Conservation (phyloP, 495 filamentous ascomycete genomes). For the Annulohypoxylon bovei region DNA sequence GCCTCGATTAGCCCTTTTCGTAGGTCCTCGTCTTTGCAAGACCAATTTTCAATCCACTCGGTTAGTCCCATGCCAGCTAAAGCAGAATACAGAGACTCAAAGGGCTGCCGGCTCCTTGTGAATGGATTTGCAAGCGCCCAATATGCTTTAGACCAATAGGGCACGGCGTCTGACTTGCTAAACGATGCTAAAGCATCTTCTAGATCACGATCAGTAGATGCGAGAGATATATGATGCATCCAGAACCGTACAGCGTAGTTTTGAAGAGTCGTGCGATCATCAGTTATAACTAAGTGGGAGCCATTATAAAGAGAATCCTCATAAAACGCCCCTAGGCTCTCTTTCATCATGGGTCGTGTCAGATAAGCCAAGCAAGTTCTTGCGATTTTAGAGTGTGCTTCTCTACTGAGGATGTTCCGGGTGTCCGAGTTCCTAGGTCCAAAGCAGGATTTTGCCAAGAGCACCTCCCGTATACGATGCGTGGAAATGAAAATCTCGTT, state of each 20-base stretch:
- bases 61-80: conserved; percentile 15
- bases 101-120: conserved; percentile 8
- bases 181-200: neutral
- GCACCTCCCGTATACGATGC: conserved; percentile 15
- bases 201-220: neutral
- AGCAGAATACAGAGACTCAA: conserved; percentile 15
- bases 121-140: conserved; percentile 20
- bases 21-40: neutral
- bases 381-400: neutral
- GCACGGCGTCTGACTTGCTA: neutral
- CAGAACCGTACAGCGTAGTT: conserved; percentile 13
- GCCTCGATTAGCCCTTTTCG: conserved; percentile 7
- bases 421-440: too few relatives aligned
- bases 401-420: neutral
- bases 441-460: conserved; percentile 12
- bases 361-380: neutral
- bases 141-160: conserved; percentile 7
- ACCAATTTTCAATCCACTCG: neutral
- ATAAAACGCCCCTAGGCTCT: neutral
- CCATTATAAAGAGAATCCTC: neutral
- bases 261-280: conserved; percentile 3
- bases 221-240: conserved; percentile 5
- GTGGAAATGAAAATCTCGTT: conserved; percentile 16
- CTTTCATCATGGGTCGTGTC: neutral
- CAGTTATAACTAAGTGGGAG: neutral